These are phyloP conservation scores for Brassica carinata DNA, from an alignment of 345 rosid genomes.

Conservation along the genomic window DNA sequence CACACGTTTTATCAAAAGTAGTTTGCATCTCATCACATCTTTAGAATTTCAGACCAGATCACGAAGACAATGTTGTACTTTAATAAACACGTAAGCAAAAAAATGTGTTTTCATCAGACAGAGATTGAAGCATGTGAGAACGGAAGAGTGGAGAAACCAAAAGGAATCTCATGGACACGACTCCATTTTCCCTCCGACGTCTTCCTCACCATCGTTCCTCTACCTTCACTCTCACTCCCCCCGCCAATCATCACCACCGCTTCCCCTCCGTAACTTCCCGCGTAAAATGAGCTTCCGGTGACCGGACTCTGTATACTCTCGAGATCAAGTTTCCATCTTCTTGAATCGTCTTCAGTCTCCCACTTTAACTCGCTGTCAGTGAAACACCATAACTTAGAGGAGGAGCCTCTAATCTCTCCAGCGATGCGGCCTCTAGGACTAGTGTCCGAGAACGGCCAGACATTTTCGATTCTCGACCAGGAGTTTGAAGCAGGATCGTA, in stretches of 20 bases:
- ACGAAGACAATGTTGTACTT: conserved; percentile 15
- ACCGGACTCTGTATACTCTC: conserved; percentile 39
- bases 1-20: no score
- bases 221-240: neutral
- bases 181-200: conserved; percentile 26
- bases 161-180: neutral
- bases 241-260: conserved; percentile 30
- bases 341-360: conserved; percentile 17
- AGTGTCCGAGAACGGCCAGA: conserved; percentile 45
- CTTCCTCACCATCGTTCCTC: conserved; percentile 15
- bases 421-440: conserved; percentile 46
- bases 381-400: conserved; percentile 37
- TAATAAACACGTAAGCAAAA: neutral
- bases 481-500: conserved; percentile 41
- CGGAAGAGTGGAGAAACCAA: conserved; percentile 27
- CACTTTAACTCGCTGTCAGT: neutral
- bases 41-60: neutral
- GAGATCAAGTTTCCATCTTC: conserved; percentile 27
- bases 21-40: neutral
- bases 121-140: conserved; percentile 34
- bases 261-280: conserved; percentile 33
- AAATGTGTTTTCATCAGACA: conserved; percentile 13
- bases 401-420: conserved; percentile 21
- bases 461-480: conserved; percentile 43
- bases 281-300: conserved; percentile 38